Base-by-base conservation (phyloP, 306 rosid species). In the Vigna hirtella region DNA sequence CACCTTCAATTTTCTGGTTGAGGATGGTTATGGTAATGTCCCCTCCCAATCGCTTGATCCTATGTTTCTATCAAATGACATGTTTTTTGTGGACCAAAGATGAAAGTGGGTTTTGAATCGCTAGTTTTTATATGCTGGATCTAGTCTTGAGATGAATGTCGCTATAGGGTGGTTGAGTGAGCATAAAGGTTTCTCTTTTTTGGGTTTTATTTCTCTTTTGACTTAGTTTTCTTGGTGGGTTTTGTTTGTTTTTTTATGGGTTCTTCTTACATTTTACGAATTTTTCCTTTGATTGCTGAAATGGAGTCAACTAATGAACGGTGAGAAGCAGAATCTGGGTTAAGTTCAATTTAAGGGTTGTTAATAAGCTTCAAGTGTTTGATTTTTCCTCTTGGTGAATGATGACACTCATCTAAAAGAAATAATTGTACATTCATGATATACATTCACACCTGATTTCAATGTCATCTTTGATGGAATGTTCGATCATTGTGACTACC, bases 1-100 rank as follows among this genome's bases (percentile, higher is more conserved):
- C 83, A 91, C 98, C 66, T 93, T 93, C 86, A 93, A 88, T 87
- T 93, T 93, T 40, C 85, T 93, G 0, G 87, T 93, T 47, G 93
- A 93, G 61, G 98, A 93, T 85, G 98, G 98, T 72, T 93, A 93
- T 57, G 94, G 98, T 93, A 81, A 73, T 57, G 38, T 13, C 50
- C 36, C 34, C 34, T 30, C 34, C 32, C 68, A 2, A 5, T 56
- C 2, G 30, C 24, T 43, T 70, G 77, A 78, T 76, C 81, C 81
- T 10, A 8, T 34, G 58, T 32, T 75, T 9, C 6, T 40, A 1
- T 67, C 62, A 30, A 30, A 9, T 72, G 36, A 5, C 9, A 36
- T 15, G 80, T 58, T 78, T 55, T 18, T 9, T 72, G n/a, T 66
- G 58, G 50, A 47, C 1, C 36, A 15, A 65, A 71, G 16, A 12